Conservation (phyloP, 768 basidiomycete genomes). For the Rhodocollybia butyracea region DNA sequence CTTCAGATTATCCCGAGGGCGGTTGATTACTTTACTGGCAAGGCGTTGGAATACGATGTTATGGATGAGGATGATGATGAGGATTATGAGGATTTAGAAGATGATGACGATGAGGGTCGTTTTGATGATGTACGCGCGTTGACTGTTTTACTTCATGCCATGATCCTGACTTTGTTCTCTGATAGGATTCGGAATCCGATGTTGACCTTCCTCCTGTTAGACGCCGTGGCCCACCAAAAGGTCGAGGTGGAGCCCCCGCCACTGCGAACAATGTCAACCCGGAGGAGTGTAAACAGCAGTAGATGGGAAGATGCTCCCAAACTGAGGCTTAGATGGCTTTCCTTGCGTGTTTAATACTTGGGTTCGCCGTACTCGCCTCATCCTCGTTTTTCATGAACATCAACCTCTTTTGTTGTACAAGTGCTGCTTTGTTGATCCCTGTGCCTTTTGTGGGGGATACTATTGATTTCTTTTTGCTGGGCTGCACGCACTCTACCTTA, state of each 20-base stretch:
- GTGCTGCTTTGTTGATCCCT: too few species aligned
- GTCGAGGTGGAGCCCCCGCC: slow-evolving; percentile 39
- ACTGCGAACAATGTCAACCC: slow-evolving; percentile 57
- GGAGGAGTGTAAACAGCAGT: slow-evolving; percentile 94
- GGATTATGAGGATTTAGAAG: slow-evolving; percentile 53
- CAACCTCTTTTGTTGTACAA: background rate
- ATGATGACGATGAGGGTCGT: slow-evolving; percentile 40
- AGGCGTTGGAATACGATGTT: slow-evolving; percentile 83
- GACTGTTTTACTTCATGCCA: slow-evolving; percentile 7
- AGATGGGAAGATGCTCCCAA: background rate
- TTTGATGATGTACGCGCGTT: slow-evolving; percentile 47
- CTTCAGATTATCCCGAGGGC: slow-evolving; percentile 88
- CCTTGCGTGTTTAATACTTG: too few species aligned
- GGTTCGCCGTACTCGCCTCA: background rate
- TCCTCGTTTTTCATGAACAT: background rate
- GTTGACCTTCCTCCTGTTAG: slow-evolving; percentile 52
- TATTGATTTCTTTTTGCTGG: background rate
- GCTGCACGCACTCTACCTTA: background rate
- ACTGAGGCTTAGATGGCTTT: background rate
- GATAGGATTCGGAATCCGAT: slow-evolving; percentile 71
- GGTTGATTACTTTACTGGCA: slow-evolving; percentile 96
- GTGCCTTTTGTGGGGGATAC: background rate
- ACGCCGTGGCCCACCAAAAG: slow-evolving; percentile 57
- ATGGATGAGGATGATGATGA: slow-evolving; percentile 53
- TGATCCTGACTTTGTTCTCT: slow-evolving; percentile 13